Evolutionary conservation across 106 monocot genomes (phyloP), one percentile per base, ranked within the genome.

Genomic region (Gastrodia elata): DNA sequence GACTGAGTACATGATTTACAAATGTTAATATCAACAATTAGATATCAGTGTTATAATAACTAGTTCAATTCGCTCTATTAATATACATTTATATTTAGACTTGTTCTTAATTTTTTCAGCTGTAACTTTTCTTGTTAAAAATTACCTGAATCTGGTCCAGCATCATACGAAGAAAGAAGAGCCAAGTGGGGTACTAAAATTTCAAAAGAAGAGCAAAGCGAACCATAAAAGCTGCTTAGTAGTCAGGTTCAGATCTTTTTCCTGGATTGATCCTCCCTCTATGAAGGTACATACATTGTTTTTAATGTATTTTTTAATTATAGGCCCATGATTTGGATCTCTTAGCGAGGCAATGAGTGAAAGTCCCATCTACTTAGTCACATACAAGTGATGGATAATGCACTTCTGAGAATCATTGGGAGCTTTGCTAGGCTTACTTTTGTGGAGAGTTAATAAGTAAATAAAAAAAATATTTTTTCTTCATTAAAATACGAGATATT

Each of bases 151-250:
- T 59, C 71, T 68, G 14, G 70, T 76, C 32, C 85, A 93, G 93
- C 89, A 71, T 89, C 93, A 24, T 93, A 70, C 67, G 89, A 87
- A 25, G 93, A 93, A 82, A 71, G 93, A 8, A 59, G 78, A 14
- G 83, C 85, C 18, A 93, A 81, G 70, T 67, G 82, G 38, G 67
- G 79, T 22, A 38, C 40, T 18, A 92, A 80, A 84, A 40, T 70
- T 59, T 2, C 69, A 24, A 22, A 24, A 40, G 20, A 13, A 39
- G n/a, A 25, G 2, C 40, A 40, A 25, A 1, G 41, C 3, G 15
- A 26, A 13, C 69, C 11, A 69, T 37, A 15, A 37, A 37, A n/a
- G 15, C 43, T 3, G 67, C 27, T 36, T 67, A 1, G 3, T 61
- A 61, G n/a, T n/a, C n/a, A n/a, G n/a, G n/a, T n/a, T 20, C 2